Percentiles rank a stretch among this genome's conserved stretches.
phyloP scores from a whole-genome alignment of 2,329 filamentous ascomycete genomes.

The Ophiostoma ips region DNA sequence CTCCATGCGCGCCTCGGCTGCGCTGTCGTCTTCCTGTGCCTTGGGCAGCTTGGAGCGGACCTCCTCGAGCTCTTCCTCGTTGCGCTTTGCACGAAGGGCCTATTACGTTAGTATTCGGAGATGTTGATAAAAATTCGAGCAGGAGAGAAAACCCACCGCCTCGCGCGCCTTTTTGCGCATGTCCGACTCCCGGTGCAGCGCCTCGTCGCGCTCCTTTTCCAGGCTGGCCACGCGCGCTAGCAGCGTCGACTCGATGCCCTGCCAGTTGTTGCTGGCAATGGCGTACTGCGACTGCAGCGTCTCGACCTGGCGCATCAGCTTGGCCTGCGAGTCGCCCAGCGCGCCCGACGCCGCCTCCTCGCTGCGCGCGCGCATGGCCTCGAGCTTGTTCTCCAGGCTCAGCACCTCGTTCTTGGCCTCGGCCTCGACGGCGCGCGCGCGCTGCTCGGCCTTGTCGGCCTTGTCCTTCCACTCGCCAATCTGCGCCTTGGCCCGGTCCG shows the following conservation, averaged over 20 bases:
- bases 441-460: conserved; percentile 58
- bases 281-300: conserved; percentile 91
- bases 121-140: conserved; percentile 14
- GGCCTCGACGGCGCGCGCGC: conserved; percentile 50
- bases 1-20: conserved; percentile 45
- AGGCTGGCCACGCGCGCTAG: conserved; percentile 61
- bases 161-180: conserved; percentile 83
- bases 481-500: conserved; percentile 52
- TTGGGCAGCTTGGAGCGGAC: conserved; percentile 48
- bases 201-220: conserved; percentile 86
- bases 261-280: conserved; percentile 92
- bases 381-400: conserved; percentile 76
- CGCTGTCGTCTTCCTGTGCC: conserved; percentile 48
- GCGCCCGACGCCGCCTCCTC: conserved; percentile 81
- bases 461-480: conserved; percentile 61
- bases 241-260: conserved; percentile 81
- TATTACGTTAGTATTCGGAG: too few relatives aligned
- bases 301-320: conserved; percentile 85
- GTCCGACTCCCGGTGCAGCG: conserved; percentile 68
- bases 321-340: conserved; percentile 72
- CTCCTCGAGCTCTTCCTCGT: conserved; percentile 74
- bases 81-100: conserved; percentile 46
- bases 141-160: conserved; percentile 39
- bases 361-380: conserved; percentile 68
- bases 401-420: conserved; percentile 69